These are phyloP conservation scores for Leucoagaricus sp. DNA, from an alignment of 1,284 basidiomycete species.

Conservation along the genomic window DNA sequence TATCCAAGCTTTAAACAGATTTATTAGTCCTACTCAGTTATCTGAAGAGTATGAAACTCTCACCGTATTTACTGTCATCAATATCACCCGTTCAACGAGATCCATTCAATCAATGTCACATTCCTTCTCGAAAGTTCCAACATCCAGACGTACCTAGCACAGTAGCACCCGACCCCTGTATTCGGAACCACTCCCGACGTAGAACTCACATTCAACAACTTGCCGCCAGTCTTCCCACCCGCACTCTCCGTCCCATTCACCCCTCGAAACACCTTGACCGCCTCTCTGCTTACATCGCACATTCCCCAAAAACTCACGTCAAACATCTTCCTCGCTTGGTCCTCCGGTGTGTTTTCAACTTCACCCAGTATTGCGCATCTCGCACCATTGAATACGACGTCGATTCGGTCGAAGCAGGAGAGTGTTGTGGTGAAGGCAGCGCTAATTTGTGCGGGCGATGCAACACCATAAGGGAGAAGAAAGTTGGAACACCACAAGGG, in stretches of 20 bases:
- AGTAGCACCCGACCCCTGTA: slow-evolving; percentile 14
- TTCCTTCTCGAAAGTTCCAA: neutral
- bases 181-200: neutral
- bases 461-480: neutral
- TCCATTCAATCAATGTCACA: neutral
- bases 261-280: slow-evolving; percentile 22
- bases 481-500: too few relatives aligned
- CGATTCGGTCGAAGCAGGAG: slow-evolving; percentile 26
- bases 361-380: slow-evolving; percentile 18
- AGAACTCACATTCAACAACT: slow-evolving; percentile 17
- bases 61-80: neutral
- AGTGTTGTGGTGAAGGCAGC: neutral
- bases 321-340: slow-evolving; percentile 22
- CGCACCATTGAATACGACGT: slow-evolving; percentile 42
- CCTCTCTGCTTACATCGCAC: slow-evolving; percentile 16
- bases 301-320: slow-evolving; percentile 25
- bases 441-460: neutral
- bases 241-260: slow-evolving; percentile 8
- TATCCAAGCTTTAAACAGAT: neutral
- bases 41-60: neutral
- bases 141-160: slow-evolving; percentile 8
- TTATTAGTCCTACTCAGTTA: neutral
- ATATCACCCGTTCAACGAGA: too few relatives aligned
- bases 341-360: slow-evolving; percentile 22
- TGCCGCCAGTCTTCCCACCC: slow-evolving; percentile 14